Conservation (phyloP, 768 basidiomycete genomes). For the Gymnopilus dilepis region DNA sequence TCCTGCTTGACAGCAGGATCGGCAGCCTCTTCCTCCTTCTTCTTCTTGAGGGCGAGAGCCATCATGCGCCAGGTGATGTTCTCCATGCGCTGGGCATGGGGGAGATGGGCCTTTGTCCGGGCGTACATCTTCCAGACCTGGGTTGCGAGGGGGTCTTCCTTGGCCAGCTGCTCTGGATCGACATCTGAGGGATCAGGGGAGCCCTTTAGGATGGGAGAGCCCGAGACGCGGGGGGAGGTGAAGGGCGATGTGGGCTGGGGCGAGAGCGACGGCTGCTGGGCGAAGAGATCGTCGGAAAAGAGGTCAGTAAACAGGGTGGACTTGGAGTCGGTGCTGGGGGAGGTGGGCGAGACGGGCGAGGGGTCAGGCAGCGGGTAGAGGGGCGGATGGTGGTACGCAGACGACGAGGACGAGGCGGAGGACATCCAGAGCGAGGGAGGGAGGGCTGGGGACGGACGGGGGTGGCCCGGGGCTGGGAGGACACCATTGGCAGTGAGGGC, state of each 20-base stretch:
- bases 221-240: constrained; percentile 68
- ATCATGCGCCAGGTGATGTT: constrained; percentile 99
- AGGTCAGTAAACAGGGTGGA: constrained; percentile 71
- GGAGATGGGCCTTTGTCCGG: constrained; percentile 84
- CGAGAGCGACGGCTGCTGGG: constrained; percentile 40
- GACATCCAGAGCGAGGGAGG: constrained; percentile 90
- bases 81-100: constrained; percentile 96
- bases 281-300: constrained; percentile 73
- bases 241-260: constrained; percentile 56
- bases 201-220: constrained; percentile 70
- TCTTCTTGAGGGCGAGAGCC: constrained; percentile 92
- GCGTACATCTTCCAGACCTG: constrained; percentile 99
- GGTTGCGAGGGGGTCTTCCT: constrained; percentile 89
- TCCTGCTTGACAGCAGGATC: constrained; percentile 12
- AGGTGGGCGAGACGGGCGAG: constrained; percentile 47
- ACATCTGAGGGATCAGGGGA: constrained; percentile 45
- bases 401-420: constrained; percentile 46
- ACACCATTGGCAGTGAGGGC: constrained; percentile 66
- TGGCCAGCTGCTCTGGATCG: constrained; percentile 71
- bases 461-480: constrained; percentile 43
- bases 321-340: constrained; percentile 57
- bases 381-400: constrained; percentile 45
- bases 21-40: constrained; percentile 72
- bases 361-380: constrained; percentile 43
- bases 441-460: constrained; percentile 50